Evolutionary conservation across 345 rosid species (phyloP).

Genomic region (Eucalyptus regnans): DNA sequence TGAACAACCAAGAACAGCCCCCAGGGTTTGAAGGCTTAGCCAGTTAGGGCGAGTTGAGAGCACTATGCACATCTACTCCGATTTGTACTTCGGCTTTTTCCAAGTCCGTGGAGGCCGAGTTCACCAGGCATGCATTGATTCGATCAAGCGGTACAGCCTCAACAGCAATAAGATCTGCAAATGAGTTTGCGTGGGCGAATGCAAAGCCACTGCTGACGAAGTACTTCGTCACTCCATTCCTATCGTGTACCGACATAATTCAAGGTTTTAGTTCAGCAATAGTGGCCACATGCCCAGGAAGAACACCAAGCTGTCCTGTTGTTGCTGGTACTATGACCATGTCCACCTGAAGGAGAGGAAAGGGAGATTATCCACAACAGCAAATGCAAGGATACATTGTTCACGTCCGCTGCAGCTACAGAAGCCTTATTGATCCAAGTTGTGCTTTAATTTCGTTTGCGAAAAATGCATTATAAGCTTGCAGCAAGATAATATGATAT

Average conservation of each 20-base stretch:
- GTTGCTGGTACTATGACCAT: conserved; percentile 92
- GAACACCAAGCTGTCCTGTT: conserved; percentile 90
- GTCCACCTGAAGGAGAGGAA: conserved; percentile 50
- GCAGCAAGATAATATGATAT: neutral
- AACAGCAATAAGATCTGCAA: conserved; percentile 71
- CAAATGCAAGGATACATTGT: neutral
- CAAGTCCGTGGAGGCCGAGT: conserved; percentile 70
- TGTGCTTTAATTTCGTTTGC: neutral
- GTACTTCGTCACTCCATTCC: conserved; percentile 53
- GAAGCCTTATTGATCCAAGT: neutral
- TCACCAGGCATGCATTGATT: conserved; percentile 55
- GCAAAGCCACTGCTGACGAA: conserved; percentile 88
- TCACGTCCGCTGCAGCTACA: neutral
- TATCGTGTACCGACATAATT: conserved; percentile 72
- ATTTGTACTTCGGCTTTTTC: conserved; percentile 95
- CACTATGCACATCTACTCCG: too few species aligned
- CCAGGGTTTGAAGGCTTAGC: neutral
- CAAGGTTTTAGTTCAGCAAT: conserved; percentile 92
- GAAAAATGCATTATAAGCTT: neutral
- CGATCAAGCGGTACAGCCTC: conserved; percentile 80
- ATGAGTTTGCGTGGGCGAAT: conserved; percentile 71
- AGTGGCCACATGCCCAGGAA: conserved; percentile 91
- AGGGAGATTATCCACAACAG: neutral
- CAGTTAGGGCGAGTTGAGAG: too few species aligned
- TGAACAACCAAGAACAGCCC: neutral